Base-by-base conservation (phyloP, 176 grass and related monocot species). In the Avena eriantha region DNA sequence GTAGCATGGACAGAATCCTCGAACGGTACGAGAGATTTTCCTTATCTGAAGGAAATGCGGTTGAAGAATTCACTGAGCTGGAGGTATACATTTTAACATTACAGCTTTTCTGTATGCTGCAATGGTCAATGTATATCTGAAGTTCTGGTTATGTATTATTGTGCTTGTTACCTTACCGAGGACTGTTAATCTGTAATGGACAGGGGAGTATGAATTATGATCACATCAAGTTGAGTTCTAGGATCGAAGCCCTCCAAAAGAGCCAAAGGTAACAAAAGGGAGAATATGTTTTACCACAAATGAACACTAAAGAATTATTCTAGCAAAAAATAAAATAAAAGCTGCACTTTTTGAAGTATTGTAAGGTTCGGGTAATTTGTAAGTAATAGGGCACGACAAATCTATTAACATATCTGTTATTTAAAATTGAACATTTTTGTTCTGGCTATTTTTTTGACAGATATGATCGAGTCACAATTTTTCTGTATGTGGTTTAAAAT, bases 1-100 rank as follows among this genome's bases (percentile, higher is more conserved):
- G 16, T 77, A 93, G 89, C 19, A 77, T 93, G 89, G 89, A 91
- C 14, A 48, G n/a, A 26, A 72, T 91, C 31, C 88, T 93, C 31
- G 83, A 84, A 48, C 73, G 83, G 35, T 93, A 93, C 17, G 79
- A 76, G 69, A 82, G 63, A 1, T 58, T 77, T 48, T 46, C 65
- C 0, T 51, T 84, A 19, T 91, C 49, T 73, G 83, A 78, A 64
- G 76, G 24, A 79, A 47, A 85, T 70, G 36, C 26, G 19, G 33
- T 5, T 7, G 60, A 88, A 63, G 23, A 68, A 23, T 73, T 50
- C 10, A 2, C 65, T 33, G 26, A 85, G 18, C 7, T 10, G 9
- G 58, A 85, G 88, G 88, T 83, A 39, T 48, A 7, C 4, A 45
- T 56, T 21, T 22, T 26, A 45, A 7, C n/a, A 72, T 66, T 35